Evolutionary conservation across 768 basidiomycete genomes (phyloP).

Genomic region (Phlegmacium glaucopus): DNA sequence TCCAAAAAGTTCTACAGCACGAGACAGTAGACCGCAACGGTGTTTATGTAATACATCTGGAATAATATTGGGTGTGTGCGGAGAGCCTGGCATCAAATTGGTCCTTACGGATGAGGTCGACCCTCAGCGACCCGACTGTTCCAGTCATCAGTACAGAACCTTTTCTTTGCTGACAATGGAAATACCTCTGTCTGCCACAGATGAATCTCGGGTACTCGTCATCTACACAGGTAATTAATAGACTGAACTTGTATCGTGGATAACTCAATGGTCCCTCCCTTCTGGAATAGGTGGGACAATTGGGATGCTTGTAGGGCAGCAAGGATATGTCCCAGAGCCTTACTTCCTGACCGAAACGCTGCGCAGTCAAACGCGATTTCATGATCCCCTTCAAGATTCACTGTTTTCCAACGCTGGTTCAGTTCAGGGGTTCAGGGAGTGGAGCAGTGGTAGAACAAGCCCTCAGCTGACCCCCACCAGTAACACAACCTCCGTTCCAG

Average conservation of each 20-base stretch:
- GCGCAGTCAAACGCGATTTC: constrained; percentile 80
- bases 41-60: no score
- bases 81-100: no score
- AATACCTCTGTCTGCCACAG: constrained; percentile 23
- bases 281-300: constrained; percentile 66
- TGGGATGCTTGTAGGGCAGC: constrained; percentile 77
- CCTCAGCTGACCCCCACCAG: constrained; percentile 39
- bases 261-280: constrained; percentile 1
- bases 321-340: constrained; percentile 83
- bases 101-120: no score
- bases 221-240: constrained; percentile 66
- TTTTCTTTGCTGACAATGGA: no score
- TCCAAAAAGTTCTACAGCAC: no score
- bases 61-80: no score
- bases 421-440: constrained; percentile 75
- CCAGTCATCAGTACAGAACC: no score
- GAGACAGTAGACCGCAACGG: no score
- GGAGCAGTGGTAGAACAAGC: constrained; percentile 61
- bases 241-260: neutral
- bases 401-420: constrained; percentile 79
- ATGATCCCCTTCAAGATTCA: constrained; percentile 87
- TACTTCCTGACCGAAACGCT: constrained; percentile 85
- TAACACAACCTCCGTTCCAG: constrained; percentile 23
- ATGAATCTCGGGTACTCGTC: constrained; percentile 80
- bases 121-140: no score